These are phyloP conservation scores for Rhodotorula mucilaginosa DNA, from an alignment of 1,284 basidiomycete species.

Conservation along the genomic window DNA sequence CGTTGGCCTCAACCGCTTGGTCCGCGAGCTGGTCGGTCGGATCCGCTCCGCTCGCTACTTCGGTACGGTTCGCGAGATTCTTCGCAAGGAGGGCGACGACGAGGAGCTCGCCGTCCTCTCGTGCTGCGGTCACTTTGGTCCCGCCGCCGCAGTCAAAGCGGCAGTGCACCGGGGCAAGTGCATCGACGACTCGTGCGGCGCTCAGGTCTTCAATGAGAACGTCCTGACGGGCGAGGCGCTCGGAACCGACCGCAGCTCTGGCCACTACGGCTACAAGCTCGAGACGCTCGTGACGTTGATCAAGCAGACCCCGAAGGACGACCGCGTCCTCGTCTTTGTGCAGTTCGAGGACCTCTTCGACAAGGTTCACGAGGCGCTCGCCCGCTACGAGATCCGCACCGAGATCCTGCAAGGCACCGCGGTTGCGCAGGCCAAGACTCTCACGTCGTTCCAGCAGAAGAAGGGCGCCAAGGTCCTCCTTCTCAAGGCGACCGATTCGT, in stretches of 20 bases:
- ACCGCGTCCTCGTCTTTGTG: constrained; percentile 85
- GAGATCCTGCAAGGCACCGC: constrained; percentile 79
- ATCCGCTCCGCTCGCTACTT: constrained; percentile 86
- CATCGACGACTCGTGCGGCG: constrained; percentile 19
- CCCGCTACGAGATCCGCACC: constrained; percentile 67
- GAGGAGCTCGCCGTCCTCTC: constrained; percentile 71
- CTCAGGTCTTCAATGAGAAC: constrained; percentile 59
- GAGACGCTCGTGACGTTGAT: constrained; percentile 79
- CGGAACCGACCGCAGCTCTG: constrained; percentile 77
- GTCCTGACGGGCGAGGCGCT: constrained; percentile 77
- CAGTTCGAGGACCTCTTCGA: constrained; percentile 90
- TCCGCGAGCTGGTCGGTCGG: constrained; percentile 82
- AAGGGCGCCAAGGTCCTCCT: constrained; percentile 65
- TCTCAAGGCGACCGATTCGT: constrained; percentile 88
- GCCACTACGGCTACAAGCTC: constrained; percentile 82
- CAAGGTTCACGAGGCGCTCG: constrained; percentile 81
- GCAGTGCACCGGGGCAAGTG: constrained; percentile 13
- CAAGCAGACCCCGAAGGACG: constrained; percentile 65
- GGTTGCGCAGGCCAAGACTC: constrained; percentile 61
- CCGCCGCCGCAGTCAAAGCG: constrained; percentile 65
- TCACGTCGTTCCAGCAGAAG: constrained; percentile 75
- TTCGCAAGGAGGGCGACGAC: constrained; percentile 53
- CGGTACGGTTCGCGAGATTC: constrained; percentile 80
- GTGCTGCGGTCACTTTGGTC: constrained; percentile 85
- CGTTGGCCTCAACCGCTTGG: constrained; percentile 67